Conservation (phyloP, 441 rosid species). For the Mallotus japonicus region DNA sequence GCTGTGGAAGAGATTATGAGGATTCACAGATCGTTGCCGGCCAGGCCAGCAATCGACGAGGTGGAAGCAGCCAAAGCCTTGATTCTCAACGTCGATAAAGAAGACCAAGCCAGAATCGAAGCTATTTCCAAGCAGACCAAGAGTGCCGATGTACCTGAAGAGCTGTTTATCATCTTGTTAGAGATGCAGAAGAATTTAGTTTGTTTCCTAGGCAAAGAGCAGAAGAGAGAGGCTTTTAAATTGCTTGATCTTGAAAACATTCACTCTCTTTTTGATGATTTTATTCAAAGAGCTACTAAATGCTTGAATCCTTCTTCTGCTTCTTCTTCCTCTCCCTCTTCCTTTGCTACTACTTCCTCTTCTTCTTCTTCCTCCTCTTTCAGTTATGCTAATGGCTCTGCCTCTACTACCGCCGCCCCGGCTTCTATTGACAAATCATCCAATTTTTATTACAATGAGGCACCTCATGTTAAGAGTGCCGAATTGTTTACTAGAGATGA, state of each 20-base stretch:
- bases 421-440: constrained; percentile 26
- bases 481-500: constrained; percentile 65
- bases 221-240: constrained; percentile 67
- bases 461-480: constrained; percentile 20
- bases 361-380: constrained; percentile 23
- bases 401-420: constrained; percentile 7
- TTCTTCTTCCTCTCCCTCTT: constrained; percentile 25
- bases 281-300: constrained; percentile 76
- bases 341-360: constrained; percentile 12
- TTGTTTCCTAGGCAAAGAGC: constrained; percentile 56
- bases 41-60: constrained; percentile 72
- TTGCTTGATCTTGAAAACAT: constrained; percentile 72
- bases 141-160: constrained; percentile 53
- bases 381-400: constrained; percentile 32
- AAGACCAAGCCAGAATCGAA: constrained; percentile 57
- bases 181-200: constrained; percentile 74
- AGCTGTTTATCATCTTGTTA: constrained; percentile 56
- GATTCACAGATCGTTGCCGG: constrained; percentile 74
- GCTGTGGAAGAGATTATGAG: constrained; percentile 86
- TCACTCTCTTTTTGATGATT: constrained; percentile 71
- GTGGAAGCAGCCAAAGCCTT: constrained; percentile 71
- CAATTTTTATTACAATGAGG: constrained; percentile 30
- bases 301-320: constrained; percentile 46
- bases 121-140: constrained; percentile 51
- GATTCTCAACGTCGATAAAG: constrained; percentile 70